A percentile compares a stretch with the other conserved stretches of the same genome.
These are phyloP conservation scores for Linum tenue DNA, from an alignment of 345 rosid species.

Conservation along the genomic window DNA sequence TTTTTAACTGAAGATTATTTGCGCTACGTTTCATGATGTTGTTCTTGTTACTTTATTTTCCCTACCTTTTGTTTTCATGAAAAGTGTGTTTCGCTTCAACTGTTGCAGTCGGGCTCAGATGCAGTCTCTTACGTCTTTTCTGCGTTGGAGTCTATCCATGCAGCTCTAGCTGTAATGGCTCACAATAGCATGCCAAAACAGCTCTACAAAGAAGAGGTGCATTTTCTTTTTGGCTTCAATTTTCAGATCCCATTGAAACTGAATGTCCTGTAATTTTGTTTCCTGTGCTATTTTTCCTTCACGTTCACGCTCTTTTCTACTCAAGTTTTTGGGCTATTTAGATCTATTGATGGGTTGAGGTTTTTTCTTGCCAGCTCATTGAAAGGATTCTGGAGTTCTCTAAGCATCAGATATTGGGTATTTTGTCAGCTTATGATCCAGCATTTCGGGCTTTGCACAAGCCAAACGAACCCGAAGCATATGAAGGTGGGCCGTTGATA, in stretches of 20 bases:
- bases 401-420: constrained; percentile 74
- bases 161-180: constrained; percentile 82
- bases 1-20: not conserved
- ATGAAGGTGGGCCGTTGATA: constrained; percentile 40
- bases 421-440: constrained; percentile 92
- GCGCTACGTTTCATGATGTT: not conserved
- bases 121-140: constrained; percentile 50
- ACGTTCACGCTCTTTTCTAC: not conserved
- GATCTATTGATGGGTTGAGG: constrained; percentile 11
- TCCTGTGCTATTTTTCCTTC: constrained; percentile 6
- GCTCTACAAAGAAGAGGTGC: constrained; percentile 92
- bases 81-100: constrained; percentile 8
- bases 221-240: constrained; percentile 14
- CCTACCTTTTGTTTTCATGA: not conserved
- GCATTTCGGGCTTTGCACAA: constrained; percentile 70
- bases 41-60: constrained; percentile 1
- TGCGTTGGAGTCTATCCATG: constrained; percentile 96
- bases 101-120: constrained; percentile 74
- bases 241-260: constrained; percentile 7
- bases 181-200: constrained; percentile 90
- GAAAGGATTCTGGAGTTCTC: constrained; percentile 95
- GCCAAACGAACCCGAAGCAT: constrained; percentile 61
- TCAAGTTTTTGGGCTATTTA: constrained; percentile 1
- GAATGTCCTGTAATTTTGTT: not conserved
- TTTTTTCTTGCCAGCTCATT: constrained; percentile 49